These are phyloP conservation scores for Citrus glauca DNA, from an alignment of 345 rosid genomes.

Conservation along the genomic window DNA sequence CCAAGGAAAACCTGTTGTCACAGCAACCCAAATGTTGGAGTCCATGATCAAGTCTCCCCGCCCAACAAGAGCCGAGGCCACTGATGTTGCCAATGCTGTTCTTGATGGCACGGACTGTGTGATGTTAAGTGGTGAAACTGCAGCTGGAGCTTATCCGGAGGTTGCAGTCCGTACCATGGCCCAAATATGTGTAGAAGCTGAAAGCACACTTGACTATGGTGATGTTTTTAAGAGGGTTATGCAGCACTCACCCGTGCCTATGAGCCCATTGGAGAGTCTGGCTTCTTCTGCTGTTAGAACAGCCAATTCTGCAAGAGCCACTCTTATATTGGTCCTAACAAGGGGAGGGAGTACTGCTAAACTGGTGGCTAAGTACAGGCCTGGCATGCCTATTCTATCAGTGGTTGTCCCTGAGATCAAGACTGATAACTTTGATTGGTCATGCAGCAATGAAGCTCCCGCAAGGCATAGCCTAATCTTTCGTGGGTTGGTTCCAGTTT, in stretches of 20 bases:
- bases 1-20: conserved; percentile 92
- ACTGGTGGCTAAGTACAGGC: conserved; percentile 94
- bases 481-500: conserved; percentile 79
- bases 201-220: conserved; percentile 81
- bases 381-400: conserved; percentile 80
- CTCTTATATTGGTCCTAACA: conserved; percentile 82
- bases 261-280: conserved; percentile 91
- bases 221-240: conserved; percentile 82
- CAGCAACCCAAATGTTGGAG: conserved; percentile 91
- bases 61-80: conserved; percentile 97
- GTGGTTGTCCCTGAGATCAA: conserved; percentile 89
- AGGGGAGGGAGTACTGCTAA: conserved; percentile 96
- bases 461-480: conserved; percentile 91
- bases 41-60: conserved; percentile 98
- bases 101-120: conserved; percentile 94
- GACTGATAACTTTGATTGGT: conserved; percentile 89
- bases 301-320: conserved; percentile 78
- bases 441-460: conserved; percentile 82
- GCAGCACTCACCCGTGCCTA: conserved; percentile 84
- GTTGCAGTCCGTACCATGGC: conserved; percentile 92
- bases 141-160: conserved; percentile 97
- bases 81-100: conserved; percentile 96
- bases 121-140: conserved; percentile 97
- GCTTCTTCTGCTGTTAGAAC: conserved; percentile 93
- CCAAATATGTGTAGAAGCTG: conserved; percentile 87